Evolutionary conservation across 2,329 filamentous ascomycete species (phyloP).

Genomic region (Bipolaris oryzae): DNA sequence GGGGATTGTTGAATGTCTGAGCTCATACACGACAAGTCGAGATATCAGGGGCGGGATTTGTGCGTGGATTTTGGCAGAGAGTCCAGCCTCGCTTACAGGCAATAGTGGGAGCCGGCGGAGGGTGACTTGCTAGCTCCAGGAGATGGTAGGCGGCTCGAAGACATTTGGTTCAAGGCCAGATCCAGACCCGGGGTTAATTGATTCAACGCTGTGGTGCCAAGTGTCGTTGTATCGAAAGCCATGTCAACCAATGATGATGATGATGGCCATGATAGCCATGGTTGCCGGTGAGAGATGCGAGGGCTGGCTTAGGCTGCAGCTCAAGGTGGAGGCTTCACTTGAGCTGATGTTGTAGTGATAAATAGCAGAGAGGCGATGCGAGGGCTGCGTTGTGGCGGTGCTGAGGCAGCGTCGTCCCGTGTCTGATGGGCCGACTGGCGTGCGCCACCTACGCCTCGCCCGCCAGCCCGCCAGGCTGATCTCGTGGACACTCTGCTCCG

Average conservation of each 20-base stretch:
- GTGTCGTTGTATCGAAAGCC: constrained; percentile 24
- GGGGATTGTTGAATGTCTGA: constrained; percentile 3
- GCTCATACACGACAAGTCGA: constrained; percentile 4
- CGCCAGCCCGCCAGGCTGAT: no score
- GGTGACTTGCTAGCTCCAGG: neutral
- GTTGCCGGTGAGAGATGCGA: neutral
- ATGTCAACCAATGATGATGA: constrained; percentile 19
- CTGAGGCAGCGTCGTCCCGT: neutral
- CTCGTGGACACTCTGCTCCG: no score
- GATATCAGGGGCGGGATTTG: neutral
- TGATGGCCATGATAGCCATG: constrained; percentile 25
- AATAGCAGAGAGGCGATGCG: constrained; percentile 26
- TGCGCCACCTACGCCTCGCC: no score
- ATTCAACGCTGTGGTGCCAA: constrained; percentile 22
- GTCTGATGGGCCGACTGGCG: neutral
- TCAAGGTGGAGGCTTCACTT: constrained; percentile 22
- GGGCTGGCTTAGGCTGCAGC: neutral
- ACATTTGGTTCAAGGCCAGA: constrained; percentile 30
- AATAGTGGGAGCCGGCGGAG: neutral
- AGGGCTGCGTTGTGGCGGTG: constrained; percentile 18
- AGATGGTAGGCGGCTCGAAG: constrained; percentile 12
- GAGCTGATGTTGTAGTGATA: constrained; percentile 31
- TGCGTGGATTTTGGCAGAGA: neutral
- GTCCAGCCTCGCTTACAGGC: neutral
- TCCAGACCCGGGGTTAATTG: constrained; percentile 25